phyloP scores from a whole-genome alignment of 2,329 filamentous ascomycete species.

The Camptophora hylomeconis region DNA sequence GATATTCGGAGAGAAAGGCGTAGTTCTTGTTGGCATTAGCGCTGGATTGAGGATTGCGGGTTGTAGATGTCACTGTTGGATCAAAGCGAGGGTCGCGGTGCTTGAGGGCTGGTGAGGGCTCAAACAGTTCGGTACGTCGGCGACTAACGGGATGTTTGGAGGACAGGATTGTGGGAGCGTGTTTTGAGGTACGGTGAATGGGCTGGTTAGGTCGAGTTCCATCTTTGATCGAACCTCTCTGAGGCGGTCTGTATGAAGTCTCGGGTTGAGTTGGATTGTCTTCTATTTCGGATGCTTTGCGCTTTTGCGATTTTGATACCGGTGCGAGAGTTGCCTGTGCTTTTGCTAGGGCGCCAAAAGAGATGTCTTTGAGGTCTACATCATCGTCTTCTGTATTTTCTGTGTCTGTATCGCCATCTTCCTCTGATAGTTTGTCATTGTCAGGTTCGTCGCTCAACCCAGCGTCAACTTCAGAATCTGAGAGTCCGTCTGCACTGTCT shows the following conservation, averaged over 20 bases:
- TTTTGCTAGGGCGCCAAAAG: conserved; percentile 81
- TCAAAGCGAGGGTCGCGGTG: conserved; percentile 84
- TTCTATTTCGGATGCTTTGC: conserved; percentile 15
- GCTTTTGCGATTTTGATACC: conserved; percentile 23
- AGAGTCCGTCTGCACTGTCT: too few species aligned
- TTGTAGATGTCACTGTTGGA: conserved; percentile 35
- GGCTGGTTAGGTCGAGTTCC: conserved; percentile 17
- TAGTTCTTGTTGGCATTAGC: conserved; percentile 58
- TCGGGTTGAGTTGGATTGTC: conserved; percentile 17
- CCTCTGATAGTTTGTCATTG: conserved; percentile 1
- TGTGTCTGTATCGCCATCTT: conserved; percentile 14
- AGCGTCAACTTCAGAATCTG: too few species aligned
- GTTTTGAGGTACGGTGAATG: conserved; percentile 54
- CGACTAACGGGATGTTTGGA: conserved; percentile 76
- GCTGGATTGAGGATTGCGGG: conserved; percentile 29
- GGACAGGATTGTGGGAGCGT: conserved; percentile 72
- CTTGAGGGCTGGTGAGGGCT: conserved; percentile 41
- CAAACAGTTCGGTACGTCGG: conserved; percentile 61
- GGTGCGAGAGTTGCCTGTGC: conserved; percentile 58
- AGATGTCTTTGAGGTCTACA: conserved; percentile 46
- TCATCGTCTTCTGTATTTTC: conserved; percentile 27
- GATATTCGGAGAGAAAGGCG: conserved; percentile 76
- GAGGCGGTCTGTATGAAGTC: too few species aligned
- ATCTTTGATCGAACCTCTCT: too few species aligned
- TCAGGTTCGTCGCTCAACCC: conserved; percentile 3